phyloP scores from a whole-genome alignment of 2,329 filamentous ascomycete species.

The Pestalotiopsis sp. region DNA sequence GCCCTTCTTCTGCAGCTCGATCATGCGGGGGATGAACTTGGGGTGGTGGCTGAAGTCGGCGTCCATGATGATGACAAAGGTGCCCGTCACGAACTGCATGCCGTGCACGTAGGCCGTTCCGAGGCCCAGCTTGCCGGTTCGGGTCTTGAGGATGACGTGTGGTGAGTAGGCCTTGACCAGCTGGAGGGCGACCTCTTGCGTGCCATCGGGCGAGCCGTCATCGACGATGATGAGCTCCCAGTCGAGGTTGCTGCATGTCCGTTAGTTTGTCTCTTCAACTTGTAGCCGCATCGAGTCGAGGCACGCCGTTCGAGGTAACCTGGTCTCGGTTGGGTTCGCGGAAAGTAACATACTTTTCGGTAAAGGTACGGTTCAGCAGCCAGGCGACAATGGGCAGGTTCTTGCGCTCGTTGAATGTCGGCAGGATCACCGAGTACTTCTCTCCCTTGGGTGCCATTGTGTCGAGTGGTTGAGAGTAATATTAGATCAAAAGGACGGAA shows the following conservation, averaged over 20 bases:
- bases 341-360: conserved; percentile 69
- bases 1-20: conserved; percentile 72
- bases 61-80: conserved; percentile 99
- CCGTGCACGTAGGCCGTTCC: conserved; percentile 97
- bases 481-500: conserved; percentile 8
- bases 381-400: conserved; percentile 96
- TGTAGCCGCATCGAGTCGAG: not conserved
- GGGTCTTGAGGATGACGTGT: conserved; percentile 82
- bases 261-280: not conserved
- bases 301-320: not conserved
- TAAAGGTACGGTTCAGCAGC: conserved; percentile 91
- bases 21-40: conserved; percentile 97
- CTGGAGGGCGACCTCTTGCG: conserved; percentile 86
- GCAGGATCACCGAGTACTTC: conserved; percentile 97
- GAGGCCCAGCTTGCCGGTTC: conserved; percentile 93
- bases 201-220: conserved; percentile 96
- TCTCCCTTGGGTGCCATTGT: conserved; percentile 59
- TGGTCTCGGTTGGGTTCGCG: not conserved
- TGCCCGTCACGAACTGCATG: conserved; percentile 85
- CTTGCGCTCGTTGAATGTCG: conserved; percentile 97
- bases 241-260: conserved; percentile 72
- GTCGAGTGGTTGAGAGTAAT: not conserved
- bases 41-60: conserved; percentile 99
- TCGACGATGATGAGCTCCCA: conserved; percentile 99
- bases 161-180: conserved; percentile 83